These are phyloP conservation scores for Rhodamnia rubescens DNA, from an alignment of 345 rosid species.

Conservation along the genomic window DNA sequence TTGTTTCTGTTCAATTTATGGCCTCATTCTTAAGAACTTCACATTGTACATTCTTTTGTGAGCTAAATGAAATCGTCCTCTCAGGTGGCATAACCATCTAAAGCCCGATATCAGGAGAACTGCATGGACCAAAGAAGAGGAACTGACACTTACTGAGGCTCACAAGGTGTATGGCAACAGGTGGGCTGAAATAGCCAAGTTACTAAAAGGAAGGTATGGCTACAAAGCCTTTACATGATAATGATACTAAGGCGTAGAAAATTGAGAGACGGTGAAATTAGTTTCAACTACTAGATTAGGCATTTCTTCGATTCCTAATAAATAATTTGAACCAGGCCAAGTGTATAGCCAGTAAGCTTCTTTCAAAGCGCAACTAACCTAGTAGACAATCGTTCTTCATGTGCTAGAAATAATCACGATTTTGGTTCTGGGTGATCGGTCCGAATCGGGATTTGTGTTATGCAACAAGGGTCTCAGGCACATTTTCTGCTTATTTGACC, in stretches of 20 bases:
- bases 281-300: background rate
- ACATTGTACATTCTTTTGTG: background rate
- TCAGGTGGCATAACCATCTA: slow-evolving; percentile 67
- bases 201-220: slow-evolving; percentile 49
- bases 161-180: slow-evolving; percentile 47
- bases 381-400: background rate
- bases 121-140: slow-evolving; percentile 62
- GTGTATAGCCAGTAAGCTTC: background rate
- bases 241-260: background rate
- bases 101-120: slow-evolving; percentile 42
- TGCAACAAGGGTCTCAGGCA: background rate
- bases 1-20: background rate
- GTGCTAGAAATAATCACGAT: background rate
- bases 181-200: slow-evolving; percentile 70
- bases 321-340: background rate
- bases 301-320: background rate
- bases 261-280: background rate
- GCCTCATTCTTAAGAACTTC: background rate
- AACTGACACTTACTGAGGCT: slow-evolving; percentile 24
- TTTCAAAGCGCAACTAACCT: background rate
- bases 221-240: background rate
- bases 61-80: background rate
- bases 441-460: background rate
- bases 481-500: background rate
- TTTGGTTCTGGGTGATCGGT: background rate